phyloP scores from a whole-genome alignment of 2,329 filamentous ascomycete species.

The Exophiala alcalophila region DNA sequence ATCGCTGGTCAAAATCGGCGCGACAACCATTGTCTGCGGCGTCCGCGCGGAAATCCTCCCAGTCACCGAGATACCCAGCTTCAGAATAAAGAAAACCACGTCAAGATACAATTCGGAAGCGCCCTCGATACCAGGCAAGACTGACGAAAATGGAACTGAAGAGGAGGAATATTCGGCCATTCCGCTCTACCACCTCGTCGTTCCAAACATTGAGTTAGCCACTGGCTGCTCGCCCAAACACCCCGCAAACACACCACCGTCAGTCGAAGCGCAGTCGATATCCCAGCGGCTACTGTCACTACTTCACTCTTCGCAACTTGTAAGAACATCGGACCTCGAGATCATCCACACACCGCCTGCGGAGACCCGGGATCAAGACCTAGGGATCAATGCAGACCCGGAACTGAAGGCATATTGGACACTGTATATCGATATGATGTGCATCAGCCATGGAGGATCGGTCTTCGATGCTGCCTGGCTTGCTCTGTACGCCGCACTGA shows the following conservation, averaged over 20 bases:
- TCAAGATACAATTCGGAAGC: conserved; percentile 10
- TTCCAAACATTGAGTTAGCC: conserved; percentile 88
- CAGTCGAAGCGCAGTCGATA: conserved; percentile 75
- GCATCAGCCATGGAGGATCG: conserved; percentile 73
- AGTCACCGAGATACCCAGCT: conserved; percentile 69
- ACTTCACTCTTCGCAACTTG: conserved; percentile 66
- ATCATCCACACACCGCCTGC: conserved; percentile 62
- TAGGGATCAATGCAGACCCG: conserved; percentile 46
- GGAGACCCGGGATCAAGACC: conserved; percentile 27
- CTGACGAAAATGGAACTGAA: conserved; percentile 41
- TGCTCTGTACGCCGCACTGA: conserved; percentile 74
- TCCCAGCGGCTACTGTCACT: conserved; percentile 76
- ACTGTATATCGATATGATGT: conserved; percentile 91
- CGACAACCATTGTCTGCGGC: conserved; percentile 88
- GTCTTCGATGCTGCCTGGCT: conserved; percentile 90
- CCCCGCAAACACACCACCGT: conserved; percentile 68
- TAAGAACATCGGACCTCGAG: conserved; percentile 66
- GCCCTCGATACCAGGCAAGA: no score
- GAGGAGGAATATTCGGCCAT: conserved; percentile 38
- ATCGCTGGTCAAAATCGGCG: conserved; percentile 76
- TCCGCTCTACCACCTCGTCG: conserved; percentile 63
- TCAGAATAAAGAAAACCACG: conserved; percentile 44
- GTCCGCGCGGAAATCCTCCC: conserved; percentile 81
- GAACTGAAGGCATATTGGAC: conserved; percentile 85
- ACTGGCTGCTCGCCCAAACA: conserved; percentile 89